Base-by-base conservation (phyloP, 768 basidiomycete species). In the Lactarius tabidus region DNA sequence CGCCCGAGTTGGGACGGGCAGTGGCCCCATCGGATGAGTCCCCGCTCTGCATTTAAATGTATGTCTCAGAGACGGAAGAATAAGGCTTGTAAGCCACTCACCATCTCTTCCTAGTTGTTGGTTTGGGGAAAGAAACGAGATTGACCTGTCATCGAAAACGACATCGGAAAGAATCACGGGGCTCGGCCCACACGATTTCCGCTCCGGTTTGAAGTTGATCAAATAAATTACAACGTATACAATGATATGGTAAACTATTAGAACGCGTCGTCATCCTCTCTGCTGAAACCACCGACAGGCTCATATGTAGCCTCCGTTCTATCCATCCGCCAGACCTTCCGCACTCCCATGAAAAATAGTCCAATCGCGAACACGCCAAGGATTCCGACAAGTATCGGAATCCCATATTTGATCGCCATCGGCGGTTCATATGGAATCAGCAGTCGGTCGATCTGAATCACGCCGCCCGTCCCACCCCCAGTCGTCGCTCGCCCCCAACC, bases 301-400 rank as follows among this genome's bases (percentile, higher is more conserved):
- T 96, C 94, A 74, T 93, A 97, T 41, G 91, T 94, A 39, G 92
- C 89, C 75, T 93, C 90, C 36, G 85, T 89, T 62, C 84, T 84
- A 73, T 92, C 91, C 71, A 80, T 76, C 67, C 81, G 80, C 91
- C 92, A 95, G 59, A 91, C 73, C 60, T 78, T 76, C 63, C 85
- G 79, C 26, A 90, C 86, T n/a, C 81, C 87, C 72, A 85, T 85
- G 76, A 93, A 90, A 75, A 94, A 89, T 12, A 77, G 71, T 66
- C 84, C 81, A 66, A 93, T 90, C 12, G 84, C 66, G 33, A 84
- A 48, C 33, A 89, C 71, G 6, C 89, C 91, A 29, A 85, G 69
- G 1, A 77, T 77, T 3, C 84, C 85, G 5, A 90, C 85, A 33
- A 82, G 77, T n/a, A 83, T 70, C 0, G 92, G 91, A 5, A 81